Base-by-base conservation (phyloP, 2,329 filamentous ascomycete genomes). In the Penicillium sp. region DNA sequence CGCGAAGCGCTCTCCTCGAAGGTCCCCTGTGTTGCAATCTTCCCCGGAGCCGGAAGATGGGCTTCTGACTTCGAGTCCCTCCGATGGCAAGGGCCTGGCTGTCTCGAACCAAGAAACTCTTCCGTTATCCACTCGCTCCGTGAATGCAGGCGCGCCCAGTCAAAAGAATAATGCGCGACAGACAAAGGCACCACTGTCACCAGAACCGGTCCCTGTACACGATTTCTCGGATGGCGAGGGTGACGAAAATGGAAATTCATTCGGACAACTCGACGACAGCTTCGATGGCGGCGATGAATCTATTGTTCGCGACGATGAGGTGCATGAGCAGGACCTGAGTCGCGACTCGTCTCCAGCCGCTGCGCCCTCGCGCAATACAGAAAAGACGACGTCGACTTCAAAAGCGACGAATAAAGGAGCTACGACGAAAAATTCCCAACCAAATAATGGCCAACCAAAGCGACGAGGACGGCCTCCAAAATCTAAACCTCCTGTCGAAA, bases 1-100 rank as follows among this genome's bases (percentile, higher is more conserved):
- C 2, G 66, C 69, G 40, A 76, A 75, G 58, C 64, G 67, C 22
- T 70, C 69, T 34, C 68, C 72, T 3, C 68, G 70, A 36, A 64
- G 69, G 47, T 72, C 70, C 4, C 66, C 69, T 3, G 66, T 63
- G 20, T 48, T 73, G 44, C 66, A 66, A 51, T 72, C 71, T n/a
- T 72, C 71, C 4, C 67, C 70, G 35, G 64, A 66, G 26, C 62
- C 60, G 13, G 62, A 65, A 16, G 62, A 61, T 46, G 61, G 64
- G 20, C 44, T 57, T 2, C 46, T 56, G n/a, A 65, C 66, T n/a
- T 69, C 69, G 9, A 71, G 68, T 44, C 68, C 69, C 1, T 69
- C 65, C 3, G 60, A 69, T 46, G 62, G 59, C 40, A 62, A 66
- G 49, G 52, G 60, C 34, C 34, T 58, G 36, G 40, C 54, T 42